These are phyloP conservation scores for Backusella parvicylindrica DNA, from an alignment of 192 early-diverging fungal species.

Conservation along the genomic window DNA sequence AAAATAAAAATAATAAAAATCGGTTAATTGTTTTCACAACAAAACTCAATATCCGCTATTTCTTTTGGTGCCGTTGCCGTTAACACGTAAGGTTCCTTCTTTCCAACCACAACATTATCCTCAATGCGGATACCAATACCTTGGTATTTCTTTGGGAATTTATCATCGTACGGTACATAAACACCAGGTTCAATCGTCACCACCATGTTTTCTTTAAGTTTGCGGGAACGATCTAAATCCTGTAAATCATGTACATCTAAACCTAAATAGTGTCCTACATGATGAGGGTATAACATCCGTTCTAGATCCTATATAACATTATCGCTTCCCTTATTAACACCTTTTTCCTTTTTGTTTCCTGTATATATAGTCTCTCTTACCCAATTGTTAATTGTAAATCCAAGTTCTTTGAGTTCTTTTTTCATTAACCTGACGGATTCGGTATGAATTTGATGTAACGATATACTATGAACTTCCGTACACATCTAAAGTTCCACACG, in stretches of 20 bases:
- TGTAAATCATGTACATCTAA: conserved; percentile 93
- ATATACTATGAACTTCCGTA: conserved; percentile 47
- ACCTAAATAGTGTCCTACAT: conserved; percentile 93
- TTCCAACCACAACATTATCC: conserved; percentile 87
- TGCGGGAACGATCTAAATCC: conserved; percentile 66
- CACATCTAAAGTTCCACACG: conserved; percentile 41
- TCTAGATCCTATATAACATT: conserved; percentile 63
- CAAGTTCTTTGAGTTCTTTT: conserved; percentile 69
- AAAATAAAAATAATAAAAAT: background rate
- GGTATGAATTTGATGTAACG: conserved; percentile 84
- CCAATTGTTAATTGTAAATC: conserved; percentile 54
- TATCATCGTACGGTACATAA: conserved; percentile 76
- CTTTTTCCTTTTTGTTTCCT: background rate
- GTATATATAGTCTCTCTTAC: conserved; percentile 33
- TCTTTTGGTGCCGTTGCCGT: conserved; percentile 80
- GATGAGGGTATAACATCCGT: conserved; percentile 83
- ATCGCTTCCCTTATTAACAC: background rate
- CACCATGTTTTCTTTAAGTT: conserved; percentile 78
- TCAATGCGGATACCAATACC: conserved; percentile 95
- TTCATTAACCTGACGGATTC: conserved; percentile 65
- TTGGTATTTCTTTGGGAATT: conserved; percentile 77
- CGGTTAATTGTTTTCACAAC: conserved; percentile 26
- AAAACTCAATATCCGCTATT: conserved; percentile 74
- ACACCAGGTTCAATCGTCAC: conserved; percentile 95
- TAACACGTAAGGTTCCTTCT: conserved; percentile 64